A percentile compares a stretch with the other conserved stretches of the same genome.
Conservation (phyloP, 1,139 yeast species). For the Eremothecium cymbalariae region DNA sequence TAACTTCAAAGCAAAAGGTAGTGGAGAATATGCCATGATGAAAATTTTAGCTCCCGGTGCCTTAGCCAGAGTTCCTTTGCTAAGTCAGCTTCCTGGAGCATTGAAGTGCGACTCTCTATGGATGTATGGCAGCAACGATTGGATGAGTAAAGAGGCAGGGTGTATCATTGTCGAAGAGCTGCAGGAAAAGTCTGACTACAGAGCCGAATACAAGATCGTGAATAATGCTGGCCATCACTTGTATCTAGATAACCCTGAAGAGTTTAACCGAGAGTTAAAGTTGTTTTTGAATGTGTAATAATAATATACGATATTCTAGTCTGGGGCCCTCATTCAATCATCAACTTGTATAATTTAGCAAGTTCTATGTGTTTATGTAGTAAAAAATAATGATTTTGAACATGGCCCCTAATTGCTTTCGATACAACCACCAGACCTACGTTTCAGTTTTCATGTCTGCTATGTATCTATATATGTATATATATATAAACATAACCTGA, state of each 20-base stretch:
- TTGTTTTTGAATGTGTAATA: slow-evolving; percentile 32
- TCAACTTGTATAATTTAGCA: too few species aligned
- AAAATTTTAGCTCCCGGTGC: slow-evolving; percentile 43
- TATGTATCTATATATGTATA: too few species aligned
- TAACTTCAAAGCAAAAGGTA: slow-evolving; percentile 20
- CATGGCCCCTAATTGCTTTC: too few species aligned
- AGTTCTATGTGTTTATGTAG: too few species aligned
- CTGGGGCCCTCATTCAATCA: too few species aligned
- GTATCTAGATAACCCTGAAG: slow-evolving; percentile 63
- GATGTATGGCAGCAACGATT: slow-evolving; percentile 75
- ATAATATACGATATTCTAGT: too few species aligned
- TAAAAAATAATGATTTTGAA: too few species aligned
- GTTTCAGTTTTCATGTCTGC: too few species aligned
- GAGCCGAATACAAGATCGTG: slow-evolving; percentile 39
- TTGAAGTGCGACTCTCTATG: slow-evolving; percentile 47
- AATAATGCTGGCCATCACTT: slow-evolving; percentile 68
- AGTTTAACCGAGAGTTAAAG: slow-evolving; percentile 45
- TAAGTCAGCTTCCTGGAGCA: slow-evolving; percentile 38
- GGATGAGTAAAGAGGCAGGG: slow-evolving; percentile 81
- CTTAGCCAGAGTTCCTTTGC: slow-evolving; percentile 66
- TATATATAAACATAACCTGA: too few species aligned
- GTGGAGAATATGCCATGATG: slow-evolving; percentile 28
- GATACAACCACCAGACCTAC: too few species aligned
- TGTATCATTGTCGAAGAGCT: slow-evolving; percentile 38
- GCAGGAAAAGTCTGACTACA: slow-evolving; percentile 27